Evolutionary conservation across 805 yeast species (phyloP).

Genomic region (Zygotorulaspora danielsina): DNA sequence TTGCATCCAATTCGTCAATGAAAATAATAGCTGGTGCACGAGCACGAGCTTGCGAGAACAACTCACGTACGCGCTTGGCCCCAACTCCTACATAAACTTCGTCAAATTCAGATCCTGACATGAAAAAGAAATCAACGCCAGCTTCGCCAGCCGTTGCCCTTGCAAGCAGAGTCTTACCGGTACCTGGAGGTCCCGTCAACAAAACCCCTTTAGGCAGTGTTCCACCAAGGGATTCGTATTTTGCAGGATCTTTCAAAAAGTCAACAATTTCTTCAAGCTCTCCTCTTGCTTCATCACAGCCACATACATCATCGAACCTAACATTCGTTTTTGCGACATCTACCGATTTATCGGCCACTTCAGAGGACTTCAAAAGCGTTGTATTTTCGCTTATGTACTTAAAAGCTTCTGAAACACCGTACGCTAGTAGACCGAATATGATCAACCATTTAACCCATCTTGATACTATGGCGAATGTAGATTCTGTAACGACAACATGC

Average conservation of each 20-base stretch:
- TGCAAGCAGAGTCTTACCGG: conserved; percentile 94
- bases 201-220: conserved; percentile 95
- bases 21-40: conserved; percentile 96
- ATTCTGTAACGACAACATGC: conserved; percentile 89
- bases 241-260: conserved; percentile 91
- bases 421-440: conserved; percentile 73
- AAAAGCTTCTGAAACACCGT: conserved; percentile 75
- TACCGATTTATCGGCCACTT: conserved; percentile 69
- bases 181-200: conserved; percentile 98
- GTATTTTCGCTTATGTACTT: conserved; percentile 80
- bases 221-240: conserved; percentile 95
- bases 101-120: conserved; percentile 98
- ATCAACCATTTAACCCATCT: conserved; percentile 87
- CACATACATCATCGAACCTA: conserved; percentile 88
- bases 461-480: conserved; percentile 69
- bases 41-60: conserved; percentile 87
- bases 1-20: conserved; percentile 97
- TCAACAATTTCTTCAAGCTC: conserved; percentile 98
- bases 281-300: conserved; percentile 97
- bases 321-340: conserved; percentile 84
- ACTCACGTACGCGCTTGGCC: conserved; percentile 93
- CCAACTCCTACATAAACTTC: conserved; percentile 99
- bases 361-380: conserved; percentile 56
- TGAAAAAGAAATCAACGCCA: conserved; percentile 95
- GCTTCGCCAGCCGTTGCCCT: conserved; percentile 99